phyloP scores from a whole-genome alignment of 2,329 filamentous ascomycete species.

The Nakataea oryzae region DNA sequence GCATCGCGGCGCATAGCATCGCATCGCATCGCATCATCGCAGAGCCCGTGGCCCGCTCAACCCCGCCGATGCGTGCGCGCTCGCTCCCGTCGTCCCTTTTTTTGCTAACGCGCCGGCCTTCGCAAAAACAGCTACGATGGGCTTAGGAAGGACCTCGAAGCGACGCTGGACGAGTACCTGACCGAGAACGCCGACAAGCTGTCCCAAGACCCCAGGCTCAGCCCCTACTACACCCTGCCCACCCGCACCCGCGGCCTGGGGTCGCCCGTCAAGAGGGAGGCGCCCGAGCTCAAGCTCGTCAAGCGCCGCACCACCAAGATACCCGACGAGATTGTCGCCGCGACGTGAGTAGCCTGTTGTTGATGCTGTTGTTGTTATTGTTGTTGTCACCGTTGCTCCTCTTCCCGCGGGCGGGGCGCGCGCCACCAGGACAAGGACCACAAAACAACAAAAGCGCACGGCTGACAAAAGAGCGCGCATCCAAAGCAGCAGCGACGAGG shows the following conservation, averaged over 20 bases:
- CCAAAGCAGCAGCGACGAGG: neutral
- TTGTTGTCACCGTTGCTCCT: too few relatives aligned
- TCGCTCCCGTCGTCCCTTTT: neutral
- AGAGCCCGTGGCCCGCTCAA: neutral
- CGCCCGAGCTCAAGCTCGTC: constrained; percentile 31
- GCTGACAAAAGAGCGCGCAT: too few relatives aligned
- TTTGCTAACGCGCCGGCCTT: constrained; percentile 6
- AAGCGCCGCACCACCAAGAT: constrained; percentile 34
- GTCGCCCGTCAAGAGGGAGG: constrained; percentile 52
- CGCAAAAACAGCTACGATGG: constrained; percentile 54
- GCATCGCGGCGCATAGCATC: neutral
- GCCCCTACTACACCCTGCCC: constrained; percentile 58
- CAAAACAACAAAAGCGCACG: too few relatives aligned
- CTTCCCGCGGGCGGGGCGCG: too few relatives aligned
- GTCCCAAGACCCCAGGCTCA: constrained; percentile 51
- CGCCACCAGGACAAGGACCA: too few relatives aligned
- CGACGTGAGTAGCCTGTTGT: constrained; percentile 32
- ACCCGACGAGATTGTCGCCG: constrained; percentile 29
- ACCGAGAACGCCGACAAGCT: constrained; percentile 57
- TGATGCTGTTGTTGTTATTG: too few relatives aligned
- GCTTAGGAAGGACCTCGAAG: constrained; percentile 74
- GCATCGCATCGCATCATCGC: neutral
- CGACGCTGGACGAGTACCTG: constrained; percentile 63
- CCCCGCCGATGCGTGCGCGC: neutral
- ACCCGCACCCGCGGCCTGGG: constrained; percentile 47